These are phyloP conservation scores for Alternaria incomplexa DNA, from an alignment of 2,329 filamentous ascomycete species.

Conservation along the genomic window DNA sequence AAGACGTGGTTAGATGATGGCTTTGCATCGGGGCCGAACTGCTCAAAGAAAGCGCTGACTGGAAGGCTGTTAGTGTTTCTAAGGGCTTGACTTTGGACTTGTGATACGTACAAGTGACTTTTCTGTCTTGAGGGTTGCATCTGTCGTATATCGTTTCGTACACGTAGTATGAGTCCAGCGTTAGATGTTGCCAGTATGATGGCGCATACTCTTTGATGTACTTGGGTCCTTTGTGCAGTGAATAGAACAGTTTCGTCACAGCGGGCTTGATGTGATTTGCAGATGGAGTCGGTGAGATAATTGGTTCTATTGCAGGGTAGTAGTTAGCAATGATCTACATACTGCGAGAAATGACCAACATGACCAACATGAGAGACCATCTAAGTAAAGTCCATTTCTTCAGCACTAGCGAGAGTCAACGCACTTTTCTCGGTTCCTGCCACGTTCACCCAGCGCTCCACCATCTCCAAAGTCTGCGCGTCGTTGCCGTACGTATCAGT, in stretches of 20 bases:
- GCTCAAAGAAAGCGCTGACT: slow-evolving; percentile 5
- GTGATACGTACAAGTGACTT: slow-evolving; percentile 6
- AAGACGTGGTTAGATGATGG: neutral
- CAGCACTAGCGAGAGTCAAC: slow-evolving; percentile 2
- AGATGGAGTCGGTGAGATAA: neutral
- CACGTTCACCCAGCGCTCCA: neutral
- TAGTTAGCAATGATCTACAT: neutral
- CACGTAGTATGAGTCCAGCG: slow-evolving; percentile 6
- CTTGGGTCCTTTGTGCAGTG: slow-evolving; percentile 5
- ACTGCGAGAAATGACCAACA: neutral
- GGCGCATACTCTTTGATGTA: slow-evolving; percentile 7
- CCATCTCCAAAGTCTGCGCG: neutral
- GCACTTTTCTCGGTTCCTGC: slow-evolving; percentile 10
- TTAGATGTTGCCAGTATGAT: slow-evolving; percentile 9
- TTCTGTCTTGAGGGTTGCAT: neutral
- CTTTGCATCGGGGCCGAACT: slow-evolving; percentile 1
- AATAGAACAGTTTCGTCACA: slow-evolving; percentile 10
- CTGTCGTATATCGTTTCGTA: slow-evolving; percentile 8
- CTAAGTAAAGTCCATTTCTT: slow-evolving; percentile 1
- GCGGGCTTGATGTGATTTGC: neutral
- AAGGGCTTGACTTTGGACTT: neutral
- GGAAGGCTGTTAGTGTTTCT: neutral
- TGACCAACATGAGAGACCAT: neutral
- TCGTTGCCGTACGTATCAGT: slow-evolving; percentile 1
- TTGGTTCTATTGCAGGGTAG: neutral